Percentiles rank a stretch among this genome's conserved stretches.
Conservation (phyloP, 192 early-diverging fungal species). For the Entomortierella beljakovae region DNA sequence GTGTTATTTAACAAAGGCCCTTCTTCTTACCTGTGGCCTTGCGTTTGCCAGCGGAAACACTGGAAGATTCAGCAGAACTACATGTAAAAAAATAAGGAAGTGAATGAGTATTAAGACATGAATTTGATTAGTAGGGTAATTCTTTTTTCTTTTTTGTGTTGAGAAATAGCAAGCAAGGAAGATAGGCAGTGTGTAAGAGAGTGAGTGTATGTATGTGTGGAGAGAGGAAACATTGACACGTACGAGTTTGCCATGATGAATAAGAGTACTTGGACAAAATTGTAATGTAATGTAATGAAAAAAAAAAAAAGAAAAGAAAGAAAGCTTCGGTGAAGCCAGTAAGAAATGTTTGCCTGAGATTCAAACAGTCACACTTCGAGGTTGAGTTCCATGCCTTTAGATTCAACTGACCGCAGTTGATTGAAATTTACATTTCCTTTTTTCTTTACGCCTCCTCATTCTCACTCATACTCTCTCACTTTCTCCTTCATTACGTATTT, state of each 20-base stretch:
- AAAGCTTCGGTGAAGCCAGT: not conserved
- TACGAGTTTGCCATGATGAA: constrained; percentile 10
- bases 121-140: too few relatives aligned
- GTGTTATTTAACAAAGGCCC: too few relatives aligned
- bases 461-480: too few relatives aligned
- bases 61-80: not conserved
- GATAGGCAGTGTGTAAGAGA: too few relatives aligned
- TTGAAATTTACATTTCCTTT: too few relatives aligned
- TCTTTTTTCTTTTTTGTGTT: not conserved
- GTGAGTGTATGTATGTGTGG: too few relatives aligned
- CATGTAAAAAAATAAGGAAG: not conserved
- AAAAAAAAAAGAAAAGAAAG: not conserved
- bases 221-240: not conserved
- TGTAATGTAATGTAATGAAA: not conserved
- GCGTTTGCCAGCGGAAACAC: constrained; percentile 29
- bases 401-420: too few relatives aligned
- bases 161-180: not conserved
- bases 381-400: too few relatives aligned
- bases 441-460: too few relatives aligned
- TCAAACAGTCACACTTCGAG: constrained; percentile 1
- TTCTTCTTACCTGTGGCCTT: constrained; percentile 33
- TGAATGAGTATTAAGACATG: not conserved
- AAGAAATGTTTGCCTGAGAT: not conserved
- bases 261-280: not conserved
- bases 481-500: too few relatives aligned